Evolutionary conservation across 768 basidiomycete genomes (phyloP).

Genomic region (Ramaria rubella): DNA sequence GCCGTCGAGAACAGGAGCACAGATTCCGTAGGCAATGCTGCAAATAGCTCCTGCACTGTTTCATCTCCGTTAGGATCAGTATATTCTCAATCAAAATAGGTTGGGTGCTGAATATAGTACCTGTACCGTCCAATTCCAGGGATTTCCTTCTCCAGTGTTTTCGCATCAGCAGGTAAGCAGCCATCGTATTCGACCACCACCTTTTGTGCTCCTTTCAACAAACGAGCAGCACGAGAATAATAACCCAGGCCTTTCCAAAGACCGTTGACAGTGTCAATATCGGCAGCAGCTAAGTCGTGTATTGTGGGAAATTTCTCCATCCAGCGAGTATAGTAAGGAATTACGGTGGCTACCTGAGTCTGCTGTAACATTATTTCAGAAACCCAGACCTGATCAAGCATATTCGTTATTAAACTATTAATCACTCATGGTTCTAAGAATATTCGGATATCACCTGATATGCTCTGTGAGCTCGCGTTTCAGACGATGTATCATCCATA

Average conservation of each 20-base stretch:
- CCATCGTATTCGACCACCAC: slow-evolving; percentile 61
- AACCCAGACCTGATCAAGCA: slow-evolving; percentile 66
- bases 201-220: slow-evolving; percentile 80
- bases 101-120: slow-evolving; percentile 43
- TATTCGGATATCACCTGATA: slow-evolving; percentile 70
- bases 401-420: not conserved
- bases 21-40: slow-evolving; percentile 83
- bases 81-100: not conserved
- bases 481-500: slow-evolving; percentile 43
- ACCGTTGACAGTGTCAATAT: slow-evolving; percentile 79
- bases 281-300: slow-evolving; percentile 59
- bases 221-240: slow-evolving; percentile 77
- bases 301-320: slow-evolving; percentile 82
- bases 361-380: slow-evolving; percentile 97
- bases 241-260: slow-evolving; percentile 92
- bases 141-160: slow-evolving; percentile 73
- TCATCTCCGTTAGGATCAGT: not conserved
- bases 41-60: slow-evolving; percentile 31
- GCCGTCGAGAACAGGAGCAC: slow-evolving; percentile 81
- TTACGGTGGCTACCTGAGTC: slow-evolving; percentile 90
- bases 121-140: slow-evolving; percentile 90
- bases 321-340: slow-evolving; percentile 89
- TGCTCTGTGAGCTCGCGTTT: slow-evolving; percentile 74
- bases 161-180: slow-evolving; percentile 70
- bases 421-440: not conserved